A percentile compares a stretch with the other conserved stretches of the same genome.
Evolutionary conservation across 108 stramenopile genomes (phyloP).

Genomic region (Skeletonema costatum): DNA sequence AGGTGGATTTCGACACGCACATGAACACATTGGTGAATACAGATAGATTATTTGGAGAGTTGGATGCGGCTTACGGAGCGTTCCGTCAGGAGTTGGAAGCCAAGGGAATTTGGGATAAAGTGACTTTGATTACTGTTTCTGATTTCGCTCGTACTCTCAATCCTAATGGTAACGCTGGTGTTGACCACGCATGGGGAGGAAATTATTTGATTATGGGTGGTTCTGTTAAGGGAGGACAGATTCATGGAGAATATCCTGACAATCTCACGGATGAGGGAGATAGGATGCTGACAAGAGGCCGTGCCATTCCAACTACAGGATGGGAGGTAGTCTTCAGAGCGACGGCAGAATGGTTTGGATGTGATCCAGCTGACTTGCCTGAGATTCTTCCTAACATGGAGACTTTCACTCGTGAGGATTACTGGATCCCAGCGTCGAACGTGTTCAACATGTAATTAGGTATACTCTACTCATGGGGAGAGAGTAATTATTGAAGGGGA

Average conservation of each 20-base stretch:
- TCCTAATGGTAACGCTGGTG: constrained; percentile 68
- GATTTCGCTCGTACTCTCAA: constrained; percentile 78
- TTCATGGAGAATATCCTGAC: constrained; percentile 65
- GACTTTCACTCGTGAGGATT: neutral
- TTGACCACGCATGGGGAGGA: constrained; percentile 78
- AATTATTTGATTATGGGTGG: constrained; percentile 61
- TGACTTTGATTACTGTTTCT: constrained; percentile 51
- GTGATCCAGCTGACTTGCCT: neutral
- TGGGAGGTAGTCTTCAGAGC: constrained; percentile 76
- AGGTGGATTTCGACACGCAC: constrained; percentile 66
- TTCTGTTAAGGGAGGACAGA: constrained; percentile 59
- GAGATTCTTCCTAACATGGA: constrained; percentile 10
- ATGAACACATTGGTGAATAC: constrained; percentile 14
- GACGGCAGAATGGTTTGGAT: constrained; percentile 57
- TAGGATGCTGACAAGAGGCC: constrained; percentile 49
- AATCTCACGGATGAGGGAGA: constrained; percentile 16
- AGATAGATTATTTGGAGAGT: constrained; percentile 24
- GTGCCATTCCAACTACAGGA: constrained; percentile 65
- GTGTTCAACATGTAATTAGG: neutral
- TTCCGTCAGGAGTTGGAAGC: constrained; percentile 59
- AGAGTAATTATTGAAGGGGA: neutral
- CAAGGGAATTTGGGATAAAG: constrained; percentile 55
- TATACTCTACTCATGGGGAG: neutral
- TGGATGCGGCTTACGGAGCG: constrained; percentile 48
- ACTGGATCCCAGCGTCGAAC: neutral